Percentiles rank a stretch among this genome's conserved stretches.
Conservation (phyloP, 352 stramenopile genomes). For the Thraustotheca clavata region DNA sequence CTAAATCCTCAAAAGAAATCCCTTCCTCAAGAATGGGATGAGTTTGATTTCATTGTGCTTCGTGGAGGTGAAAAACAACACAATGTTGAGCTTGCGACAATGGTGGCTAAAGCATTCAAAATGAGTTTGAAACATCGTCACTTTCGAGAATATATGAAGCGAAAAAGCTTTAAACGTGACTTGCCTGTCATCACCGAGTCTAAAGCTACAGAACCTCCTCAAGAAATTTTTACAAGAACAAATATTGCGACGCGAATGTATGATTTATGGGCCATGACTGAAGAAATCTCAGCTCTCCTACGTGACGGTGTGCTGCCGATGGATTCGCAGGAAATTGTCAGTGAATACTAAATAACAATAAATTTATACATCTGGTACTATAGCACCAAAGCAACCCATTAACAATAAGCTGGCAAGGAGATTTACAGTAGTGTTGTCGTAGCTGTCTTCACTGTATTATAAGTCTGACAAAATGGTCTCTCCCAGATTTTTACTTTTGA, state of each 20-base stretch:
- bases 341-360: not conserved
- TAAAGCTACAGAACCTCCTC: not conserved
- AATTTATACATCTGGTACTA: no score
- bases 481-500: no score
- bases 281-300: not conserved
- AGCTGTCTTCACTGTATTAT: no score
- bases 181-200: not conserved
- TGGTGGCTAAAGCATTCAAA: not conserved
- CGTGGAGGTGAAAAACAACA: not conserved
- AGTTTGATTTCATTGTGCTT: not conserved
- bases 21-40: not conserved
- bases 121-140: not conserved
- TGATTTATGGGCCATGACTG: not conserved
- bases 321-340: not conserved
- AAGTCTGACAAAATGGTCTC: no score
- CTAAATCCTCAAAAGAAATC: slow-evolving; percentile 5
- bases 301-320: not conserved
- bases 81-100: not conserved
- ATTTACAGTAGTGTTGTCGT: no score
- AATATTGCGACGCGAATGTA: not conserved
- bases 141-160: not conserved
- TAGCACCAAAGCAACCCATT: no score
- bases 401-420: no score
- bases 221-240: not conserved
- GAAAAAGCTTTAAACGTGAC: not conserved